Percentiles rank a stretch among this genome's conserved stretches.
Conservation (phyloP, 306 rosid genomes). For the Trifolium repens region DNA sequence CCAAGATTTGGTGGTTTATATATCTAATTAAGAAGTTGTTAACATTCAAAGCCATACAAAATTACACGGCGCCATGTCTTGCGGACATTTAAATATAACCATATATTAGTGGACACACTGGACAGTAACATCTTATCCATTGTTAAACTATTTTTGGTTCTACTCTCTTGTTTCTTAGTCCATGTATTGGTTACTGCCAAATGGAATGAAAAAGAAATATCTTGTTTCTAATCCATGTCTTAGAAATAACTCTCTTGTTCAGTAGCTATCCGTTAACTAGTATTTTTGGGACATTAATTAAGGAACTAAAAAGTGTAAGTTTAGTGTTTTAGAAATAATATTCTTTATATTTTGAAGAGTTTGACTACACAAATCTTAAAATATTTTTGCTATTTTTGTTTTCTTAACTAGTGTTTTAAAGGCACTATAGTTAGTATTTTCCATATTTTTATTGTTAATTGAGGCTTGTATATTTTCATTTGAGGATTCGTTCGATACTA, state of each 20-base stretch:
- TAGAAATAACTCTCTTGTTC: neutral
- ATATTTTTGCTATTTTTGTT: no score
- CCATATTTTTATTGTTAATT: no score
- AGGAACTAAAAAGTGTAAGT: no score
- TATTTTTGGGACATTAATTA: no score
- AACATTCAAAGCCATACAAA: constrained; percentile 24
- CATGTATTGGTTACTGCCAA: constrained; percentile 30
- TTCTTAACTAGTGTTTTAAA: no score
- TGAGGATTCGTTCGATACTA: neutral
- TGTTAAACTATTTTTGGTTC: constrained; percentile 39
- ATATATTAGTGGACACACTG: constrained; percentile 17
- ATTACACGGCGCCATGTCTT: constrained; percentile 48
- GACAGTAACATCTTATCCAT: constrained; percentile 47
- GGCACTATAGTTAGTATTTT: no score
- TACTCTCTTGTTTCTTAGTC: constrained; percentile 49
- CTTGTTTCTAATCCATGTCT: constrained; percentile 13
- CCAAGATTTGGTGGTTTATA: neutral
- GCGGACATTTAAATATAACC: constrained; percentile 24
- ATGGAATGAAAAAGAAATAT: constrained; percentile 42
- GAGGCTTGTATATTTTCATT: neutral
- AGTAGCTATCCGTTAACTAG: no score
- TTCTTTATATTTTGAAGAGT: no score
- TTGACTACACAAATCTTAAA: no score
- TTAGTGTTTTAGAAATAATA: no score
- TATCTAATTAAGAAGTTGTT: neutral